Evolutionary conservation across 371 early-diverging fungal species (phyloP).

Genomic region (Haplosporangium sp.): DNA sequence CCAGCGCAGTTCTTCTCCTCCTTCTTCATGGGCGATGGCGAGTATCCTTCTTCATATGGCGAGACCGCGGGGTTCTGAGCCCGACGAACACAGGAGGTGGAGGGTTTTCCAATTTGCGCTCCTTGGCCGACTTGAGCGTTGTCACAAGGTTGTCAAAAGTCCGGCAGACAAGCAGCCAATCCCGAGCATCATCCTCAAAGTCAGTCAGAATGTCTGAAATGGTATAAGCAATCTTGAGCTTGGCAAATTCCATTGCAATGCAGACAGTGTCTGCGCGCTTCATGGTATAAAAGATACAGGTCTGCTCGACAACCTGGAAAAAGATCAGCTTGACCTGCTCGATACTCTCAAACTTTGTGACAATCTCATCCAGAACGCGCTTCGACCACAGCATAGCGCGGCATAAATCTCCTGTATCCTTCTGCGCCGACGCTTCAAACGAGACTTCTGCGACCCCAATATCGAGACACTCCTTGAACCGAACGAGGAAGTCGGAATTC

Average conservation of each 20-base stretch:
- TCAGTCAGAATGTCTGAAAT: constrained; percentile 11
- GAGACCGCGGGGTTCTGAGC: constrained; percentile 10
- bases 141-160: constrained; percentile 19
- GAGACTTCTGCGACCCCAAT: constrained; percentile 25
- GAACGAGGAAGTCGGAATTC: constrained; percentile 15
- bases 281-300: constrained; percentile 22
- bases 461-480: constrained; percentile 11
- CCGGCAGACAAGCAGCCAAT: constrained; percentile 24
- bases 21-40: constrained; percentile 2
- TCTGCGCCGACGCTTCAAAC: constrained; percentile 3
- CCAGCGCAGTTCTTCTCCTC: too few species aligned
- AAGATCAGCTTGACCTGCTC: constrained; percentile 15
- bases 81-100: constrained; percentile 14
- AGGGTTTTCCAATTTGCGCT: constrained; percentile 2
- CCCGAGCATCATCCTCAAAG: constrained; percentile 17
- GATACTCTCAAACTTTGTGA: constrained; percentile 16
- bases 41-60: constrained; percentile 5
- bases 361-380: constrained; percentile 21
- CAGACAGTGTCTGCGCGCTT: constrained; percentile 20
- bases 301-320: constrained; percentile 21
- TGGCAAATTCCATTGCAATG: constrained; percentile 17
- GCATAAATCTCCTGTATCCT: constrained; percentile 19
- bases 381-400: constrained; percentile 23
- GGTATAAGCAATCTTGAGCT: constrained; percentile 25
- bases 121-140: constrained; percentile 17